Base-by-base conservation (phyloP, 495 filamentous ascomycete genomes). In the Neurospora africana region DNA sequence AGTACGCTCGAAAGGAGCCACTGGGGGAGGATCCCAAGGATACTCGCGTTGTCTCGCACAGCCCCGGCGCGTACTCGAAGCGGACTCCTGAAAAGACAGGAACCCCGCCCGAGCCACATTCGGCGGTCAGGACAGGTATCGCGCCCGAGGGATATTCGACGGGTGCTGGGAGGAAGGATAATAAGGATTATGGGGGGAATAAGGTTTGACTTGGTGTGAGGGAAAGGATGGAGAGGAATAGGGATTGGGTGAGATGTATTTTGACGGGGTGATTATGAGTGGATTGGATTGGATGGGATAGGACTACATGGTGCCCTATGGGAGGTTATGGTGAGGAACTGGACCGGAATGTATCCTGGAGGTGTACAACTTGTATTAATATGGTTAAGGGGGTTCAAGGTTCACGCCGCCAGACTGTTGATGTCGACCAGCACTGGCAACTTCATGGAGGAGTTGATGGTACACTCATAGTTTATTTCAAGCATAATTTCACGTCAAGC, bases 21-120 rank as follows among this genome's bases (percentile, higher is more conserved):
- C 68, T 38, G 8, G 72, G 72, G 21, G 2, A 36, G 33, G 76
- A 77, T 27, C 61, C 73, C 21, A 75, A 72, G 69, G 72, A 79
- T 36, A 69, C 73, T 6, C 23, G 61, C 2, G 39, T 75, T 4
- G 19, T 37, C 5, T 74, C 73, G 38, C 10, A 33, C 7, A 65
- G 53, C 27, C 69, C 74, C 8, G 39, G 17, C 1, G 58, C 76
- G 43, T 21, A 43, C 6, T 70, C 67, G 27, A 78, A 78, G 74
- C 21, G 73, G 67, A 74, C 68, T 10, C 27, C 71, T 7, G 6
- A 13, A 0, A 78, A 77, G 75, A 61, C 53, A 3, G 53, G 53
- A 2, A 7, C 5, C 10, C n/a, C 3, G n/a, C n/a, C 37, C 9
- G 37, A 38, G 37, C 30, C 30, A 33, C 30, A 33, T 33, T 33